These are phyloP conservation scores for Eucalyptus pauciflora DNA, from an alignment of 345 rosid species.

Conservation along the genomic window DNA sequence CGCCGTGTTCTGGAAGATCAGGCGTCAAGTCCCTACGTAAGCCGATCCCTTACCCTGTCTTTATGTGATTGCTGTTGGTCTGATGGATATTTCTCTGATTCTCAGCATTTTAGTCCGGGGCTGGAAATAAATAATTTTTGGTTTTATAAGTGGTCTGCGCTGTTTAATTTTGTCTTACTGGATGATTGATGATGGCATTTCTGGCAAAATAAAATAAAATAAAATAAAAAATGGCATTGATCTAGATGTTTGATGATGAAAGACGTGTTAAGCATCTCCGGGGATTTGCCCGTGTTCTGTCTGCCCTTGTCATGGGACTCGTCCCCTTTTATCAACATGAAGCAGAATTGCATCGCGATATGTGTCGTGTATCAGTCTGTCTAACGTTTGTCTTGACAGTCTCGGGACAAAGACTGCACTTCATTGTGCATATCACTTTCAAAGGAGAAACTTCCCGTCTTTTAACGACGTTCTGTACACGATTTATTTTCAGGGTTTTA, in stretches of 20 bases:
- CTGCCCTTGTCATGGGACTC: neutral
- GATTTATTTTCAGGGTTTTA: slow-evolving; percentile 31
- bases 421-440: neutral
- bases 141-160: neutral
- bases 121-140: neutral
- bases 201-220: neutral
- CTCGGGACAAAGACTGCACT: neutral
- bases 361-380: neutral
- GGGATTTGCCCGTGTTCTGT: neutral
- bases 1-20: slow-evolving; percentile 50
- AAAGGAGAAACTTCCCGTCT: neutral
- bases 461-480: neutral
- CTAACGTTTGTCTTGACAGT: neutral
- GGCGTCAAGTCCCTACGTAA: slow-evolving; percentile 33
- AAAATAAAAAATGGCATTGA: neutral
- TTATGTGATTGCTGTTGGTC: neutral
- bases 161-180: neutral
- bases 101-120: neutral
- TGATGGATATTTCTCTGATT: neutral
- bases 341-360: neutral
- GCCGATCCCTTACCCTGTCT: neutral
- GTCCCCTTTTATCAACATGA: neutral
- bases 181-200: neutral
- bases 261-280: neutral
- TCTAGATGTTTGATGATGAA: neutral